Conservation (phyloP, 345 rosid species). For the Arabis alpina region DNA sequence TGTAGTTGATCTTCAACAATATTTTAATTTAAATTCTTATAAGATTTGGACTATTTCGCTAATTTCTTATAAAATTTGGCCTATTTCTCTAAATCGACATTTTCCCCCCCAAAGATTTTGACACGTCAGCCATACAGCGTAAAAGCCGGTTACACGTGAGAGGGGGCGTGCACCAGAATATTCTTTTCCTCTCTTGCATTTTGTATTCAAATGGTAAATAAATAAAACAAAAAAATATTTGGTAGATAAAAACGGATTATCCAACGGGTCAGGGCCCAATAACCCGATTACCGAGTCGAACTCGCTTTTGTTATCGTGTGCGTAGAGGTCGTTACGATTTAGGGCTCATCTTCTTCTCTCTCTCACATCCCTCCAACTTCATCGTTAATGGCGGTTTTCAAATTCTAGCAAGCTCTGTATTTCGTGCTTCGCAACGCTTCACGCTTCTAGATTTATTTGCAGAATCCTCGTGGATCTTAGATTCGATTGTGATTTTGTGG, state of each 20-base stretch:
- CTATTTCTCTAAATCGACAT: too few relatives aligned
- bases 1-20: too few relatives aligned
- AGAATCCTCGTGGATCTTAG: neutral
- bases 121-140: too few relatives aligned
- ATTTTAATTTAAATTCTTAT: too few relatives aligned
- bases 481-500: constrained; percentile 5
- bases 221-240: neutral
- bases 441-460: constrained; percentile 2
- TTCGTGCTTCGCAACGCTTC: neutral
- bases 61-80: too few relatives aligned
- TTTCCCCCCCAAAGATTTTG: too few relatives aligned
- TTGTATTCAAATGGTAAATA: neutral
- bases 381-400: neutral
- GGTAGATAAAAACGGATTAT: neutral
- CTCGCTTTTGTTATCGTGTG: constrained; percentile 18
- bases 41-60: too few relatives aligned
- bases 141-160: too few relatives aligned
- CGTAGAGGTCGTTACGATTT: constrained; percentile 13
- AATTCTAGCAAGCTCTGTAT: neutral
- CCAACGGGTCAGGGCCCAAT: constrained; percentile 26
- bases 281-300: constrained; percentile 35
- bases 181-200: too few relatives aligned
- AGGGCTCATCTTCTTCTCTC: constrained; percentile 23
- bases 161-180: too few relatives aligned
- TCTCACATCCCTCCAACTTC: neutral